phyloP scores from a whole-genome alignment of 2,329 filamentous ascomycete species.

The Fusarium drepaniforme region DNA sequence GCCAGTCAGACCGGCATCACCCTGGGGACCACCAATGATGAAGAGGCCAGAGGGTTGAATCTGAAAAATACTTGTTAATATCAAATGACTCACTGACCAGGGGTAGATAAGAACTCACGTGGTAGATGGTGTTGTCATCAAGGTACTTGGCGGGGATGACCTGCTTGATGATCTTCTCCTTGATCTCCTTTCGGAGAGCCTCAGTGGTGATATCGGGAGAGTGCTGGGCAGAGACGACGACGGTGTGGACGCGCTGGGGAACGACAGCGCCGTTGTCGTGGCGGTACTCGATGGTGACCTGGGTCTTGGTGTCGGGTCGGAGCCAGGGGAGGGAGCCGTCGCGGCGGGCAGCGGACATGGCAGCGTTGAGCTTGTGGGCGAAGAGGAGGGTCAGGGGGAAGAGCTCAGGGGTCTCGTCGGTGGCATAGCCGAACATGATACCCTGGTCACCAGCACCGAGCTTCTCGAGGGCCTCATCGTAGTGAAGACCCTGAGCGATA shows the following conservation, averaged over 20 bases:
- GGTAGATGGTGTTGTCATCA: constrained; percentile 94
- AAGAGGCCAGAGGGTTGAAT: constrained; percentile 98
- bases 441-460: constrained; percentile 99
- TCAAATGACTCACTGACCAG: not conserved
- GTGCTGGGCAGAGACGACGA: constrained; percentile 98
- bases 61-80: constrained; percentile 46
- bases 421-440: constrained; percentile 99
- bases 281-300: constrained; percentile 99
- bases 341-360: constrained; percentile 90
- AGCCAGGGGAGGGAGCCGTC: constrained; percentile 93
- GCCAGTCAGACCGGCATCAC: constrained; percentile 97
- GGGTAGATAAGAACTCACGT: constrained; percentile 69
- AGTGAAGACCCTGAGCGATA: constrained; percentile 99
- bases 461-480: constrained; percentile 96
- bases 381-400: constrained; percentile 94
- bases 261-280: constrained; percentile 95
- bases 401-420: constrained; percentile 97
- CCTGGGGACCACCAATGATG: constrained; percentile 99
- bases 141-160: constrained; percentile 94
- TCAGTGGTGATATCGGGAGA: constrained; percentile 89
- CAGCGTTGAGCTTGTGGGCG: constrained; percentile 96
- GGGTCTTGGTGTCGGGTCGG: constrained; percentile 98
- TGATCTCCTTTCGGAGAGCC: constrained; percentile 92
- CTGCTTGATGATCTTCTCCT: constrained; percentile 96
- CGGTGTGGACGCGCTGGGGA: constrained; percentile 92